Conservation (phyloP, 805 yeast genomes). For the Wickerhamomyces silvicola region DNA sequence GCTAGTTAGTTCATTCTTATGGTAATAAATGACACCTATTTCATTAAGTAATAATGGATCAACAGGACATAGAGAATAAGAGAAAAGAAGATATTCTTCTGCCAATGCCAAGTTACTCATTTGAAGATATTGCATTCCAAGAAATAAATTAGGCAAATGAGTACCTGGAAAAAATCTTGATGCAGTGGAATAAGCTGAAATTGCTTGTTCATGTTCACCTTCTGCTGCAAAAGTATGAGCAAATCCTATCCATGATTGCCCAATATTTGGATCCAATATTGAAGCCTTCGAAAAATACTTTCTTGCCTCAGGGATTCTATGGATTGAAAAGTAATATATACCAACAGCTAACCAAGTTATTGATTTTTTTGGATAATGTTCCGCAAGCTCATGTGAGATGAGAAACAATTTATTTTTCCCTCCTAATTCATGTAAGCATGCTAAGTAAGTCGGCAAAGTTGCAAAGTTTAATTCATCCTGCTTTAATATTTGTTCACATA, state of each 20-base stretch:
- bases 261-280: constrained; percentile 79
- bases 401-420: constrained; percentile 75
- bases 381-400: constrained; percentile 80
- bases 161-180: constrained; percentile 86
- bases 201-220: constrained; percentile 98
- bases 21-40: constrained; percentile 85
- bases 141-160: constrained; percentile 79
- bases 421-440: constrained; percentile 80
- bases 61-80: constrained; percentile 69
- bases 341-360: constrained; percentile 93
- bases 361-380: constrained; percentile 71
- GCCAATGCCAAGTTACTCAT: constrained; percentile 79
- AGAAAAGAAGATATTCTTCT: constrained; percentile 73
- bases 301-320: constrained; percentile 75
- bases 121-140: constrained; percentile 95
- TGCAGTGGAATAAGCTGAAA: constrained; percentile 94
- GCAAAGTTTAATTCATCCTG: constrained; percentile 68
- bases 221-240: constrained; percentile 97
- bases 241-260: constrained; percentile 96
- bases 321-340: constrained; percentile 73
- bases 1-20: constrained; percentile 54
- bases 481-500: constrained; percentile 53
- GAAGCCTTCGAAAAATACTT: constrained; percentile 86
- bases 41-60: constrained; percentile 91
- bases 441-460: constrained; percentile 69